phyloP scores from a whole-genome alignment of 2,329 filamentous ascomycete genomes.

The Hypoxylon rubiginosum region DNA sequence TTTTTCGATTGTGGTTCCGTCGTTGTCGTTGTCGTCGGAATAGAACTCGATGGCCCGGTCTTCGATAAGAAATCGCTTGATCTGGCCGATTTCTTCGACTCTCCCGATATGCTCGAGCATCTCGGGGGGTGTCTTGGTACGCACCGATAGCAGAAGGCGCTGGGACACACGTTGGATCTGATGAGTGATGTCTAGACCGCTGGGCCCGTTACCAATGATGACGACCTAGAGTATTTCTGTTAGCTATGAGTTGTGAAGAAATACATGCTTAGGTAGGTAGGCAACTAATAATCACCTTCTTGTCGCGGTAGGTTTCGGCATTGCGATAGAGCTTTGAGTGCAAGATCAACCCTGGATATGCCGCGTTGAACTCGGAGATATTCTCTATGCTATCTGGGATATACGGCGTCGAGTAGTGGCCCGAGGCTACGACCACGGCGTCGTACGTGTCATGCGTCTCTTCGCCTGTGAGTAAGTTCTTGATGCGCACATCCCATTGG shows the following conservation, averaged over 20 bases:
- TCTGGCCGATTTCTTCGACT: constrained; percentile 68
- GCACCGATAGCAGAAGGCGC: constrained; percentile 73
- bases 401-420: constrained; percentile 79
- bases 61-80: constrained; percentile 67
- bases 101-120: constrained; percentile 58
- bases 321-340: constrained; percentile 87
- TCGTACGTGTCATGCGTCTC: constrained; percentile 70
- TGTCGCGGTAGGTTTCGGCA: constrained; percentile 71
- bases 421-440: constrained; percentile 80
- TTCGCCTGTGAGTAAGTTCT: constrained; percentile 61
- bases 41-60: constrained; percentile 74
- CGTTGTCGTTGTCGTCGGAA: constrained; percentile 54
- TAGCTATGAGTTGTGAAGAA: too few relatives aligned
- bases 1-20: constrained; percentile 68
- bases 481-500: constrained; percentile 73
- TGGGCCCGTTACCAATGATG: constrained; percentile 86
- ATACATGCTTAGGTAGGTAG: too few relatives aligned
- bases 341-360: constrained; percentile 71
- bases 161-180: constrained; percentile 77
- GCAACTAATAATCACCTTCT: constrained; percentile 64
- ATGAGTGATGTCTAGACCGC: constrained; percentile 83
- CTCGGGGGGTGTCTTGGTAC: constrained; percentile 62
- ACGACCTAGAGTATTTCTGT: constrained; percentile 63
- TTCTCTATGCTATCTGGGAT: constrained; percentile 71
- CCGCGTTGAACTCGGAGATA: constrained; percentile 69